Evolutionary conservation across 805 yeast genomes (phyloP), one percentile per base, ranked within the genome.

Genomic region (Wickerhamomyces sydowiorum): DNA sequence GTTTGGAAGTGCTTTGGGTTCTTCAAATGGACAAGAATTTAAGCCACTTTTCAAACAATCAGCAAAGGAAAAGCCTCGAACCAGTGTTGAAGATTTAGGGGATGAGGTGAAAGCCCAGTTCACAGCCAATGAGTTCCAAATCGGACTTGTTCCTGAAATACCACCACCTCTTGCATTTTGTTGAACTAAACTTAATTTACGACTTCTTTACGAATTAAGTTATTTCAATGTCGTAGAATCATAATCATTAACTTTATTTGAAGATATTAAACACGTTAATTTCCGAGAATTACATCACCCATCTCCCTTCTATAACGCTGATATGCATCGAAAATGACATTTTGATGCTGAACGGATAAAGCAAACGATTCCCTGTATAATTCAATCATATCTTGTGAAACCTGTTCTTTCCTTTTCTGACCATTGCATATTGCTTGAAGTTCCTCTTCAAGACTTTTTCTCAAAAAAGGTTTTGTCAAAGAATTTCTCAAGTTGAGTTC

Each of bases 401-500:
- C 93, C 12, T 67, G 70, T 3, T 65, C 65, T 51, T 75, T 78
- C 1, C 75, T 58, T 27, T 69, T 64, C 5, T 53, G 49, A 0
- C 97, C 97, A 1, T 73, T 71, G 40, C 90, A 84, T 4, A 93
- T 86, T 30, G 72, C 70, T 41, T 68, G 75, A 54, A 93, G 67
- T 38, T 78, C 75, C 14, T 59, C 65, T 56, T 93, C 99, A 59
- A 93, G 67, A 34, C 76, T 78, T 41, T 83, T 80, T 42, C 99
- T 69, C 45, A 93, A 63, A 52, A 86, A 85, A 4, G 99, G 99
- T 53, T 93, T 91, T 0, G 96, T 82, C 46, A 93, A 69, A 1
- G 91, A 81, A 52, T 88, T 89, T 39, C 61, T 67, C 24, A 87
- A 72, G 3, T 85, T 88, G 43, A 93, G 76, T 35, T 75, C 72